A percentile compares a stretch with the other conserved stretches of the same genome.
phyloP scores from a whole-genome alignment of 192 early-diverging fungal species.

The Entomortierella chlamydospora region DNA sequence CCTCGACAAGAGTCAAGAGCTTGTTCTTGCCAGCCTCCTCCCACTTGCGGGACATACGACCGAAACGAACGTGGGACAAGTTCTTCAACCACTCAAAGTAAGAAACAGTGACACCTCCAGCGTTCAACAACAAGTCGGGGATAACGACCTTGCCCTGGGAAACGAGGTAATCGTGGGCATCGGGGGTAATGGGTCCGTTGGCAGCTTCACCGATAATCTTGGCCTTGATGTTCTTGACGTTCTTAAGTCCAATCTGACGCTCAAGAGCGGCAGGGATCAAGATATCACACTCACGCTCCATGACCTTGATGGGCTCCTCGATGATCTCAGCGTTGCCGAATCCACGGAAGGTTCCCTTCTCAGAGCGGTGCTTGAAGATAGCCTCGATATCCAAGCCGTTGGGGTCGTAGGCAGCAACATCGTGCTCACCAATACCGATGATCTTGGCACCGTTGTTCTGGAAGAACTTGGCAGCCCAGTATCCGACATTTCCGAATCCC shows the following conservation, averaged over 20 bases:
- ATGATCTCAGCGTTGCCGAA: conserved; percentile 71
- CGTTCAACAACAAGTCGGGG: conserved; percentile 83
- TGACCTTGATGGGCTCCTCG: conserved; percentile 64
- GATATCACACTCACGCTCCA: conserved; percentile 86
- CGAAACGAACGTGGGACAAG: conserved; percentile 85
- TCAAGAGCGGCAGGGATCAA: conserved; percentile 87
- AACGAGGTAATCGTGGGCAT: conserved; percentile 74
- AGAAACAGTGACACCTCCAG: conserved; percentile 87
- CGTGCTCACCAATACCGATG: conserved; percentile 78
- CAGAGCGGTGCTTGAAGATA: conserved; percentile 71
- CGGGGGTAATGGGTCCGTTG: conserved; percentile 86
- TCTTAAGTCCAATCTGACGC: conserved; percentile 80
- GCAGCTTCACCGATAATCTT: conserved; percentile 89
- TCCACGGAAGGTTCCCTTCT: conserved; percentile 76
- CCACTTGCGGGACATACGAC: conserved; percentile 89
- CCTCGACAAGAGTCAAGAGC: conserved; percentile 78
- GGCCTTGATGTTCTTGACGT: conserved; percentile 80
- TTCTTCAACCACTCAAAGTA: conserved; percentile 88
- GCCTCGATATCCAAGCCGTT: conserved; percentile 76
- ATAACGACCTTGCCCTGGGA: conserved; percentile 72
- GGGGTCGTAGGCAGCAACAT: conserved; percentile 72
- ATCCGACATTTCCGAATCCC: conserved; percentile 90
- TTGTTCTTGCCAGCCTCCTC: conserved; percentile 81
- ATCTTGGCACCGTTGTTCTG: conserved; percentile 84
- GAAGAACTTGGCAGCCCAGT: conserved; percentile 89